Evolutionary conservation across 129 eudicot genomes (phyloP).

Genomic region (Flaveria robusta): DNA sequence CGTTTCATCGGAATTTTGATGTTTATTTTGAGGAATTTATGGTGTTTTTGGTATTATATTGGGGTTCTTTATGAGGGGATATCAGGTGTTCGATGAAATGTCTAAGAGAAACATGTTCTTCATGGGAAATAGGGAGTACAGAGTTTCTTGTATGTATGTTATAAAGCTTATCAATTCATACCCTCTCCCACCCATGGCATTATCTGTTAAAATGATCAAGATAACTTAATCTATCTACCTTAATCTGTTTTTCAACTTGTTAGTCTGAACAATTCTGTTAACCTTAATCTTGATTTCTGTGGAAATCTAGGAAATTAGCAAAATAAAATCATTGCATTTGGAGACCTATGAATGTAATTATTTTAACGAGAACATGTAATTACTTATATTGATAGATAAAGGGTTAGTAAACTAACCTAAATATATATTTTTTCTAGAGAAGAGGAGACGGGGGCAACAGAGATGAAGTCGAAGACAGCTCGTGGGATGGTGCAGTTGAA

Average conservation of each 20-base stretch:
- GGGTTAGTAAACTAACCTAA: neutral
- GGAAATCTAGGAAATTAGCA: neutral
- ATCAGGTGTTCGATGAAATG: conserved; percentile 27
- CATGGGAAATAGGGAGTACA: neutral
- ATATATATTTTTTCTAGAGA: conserved; percentile 32
- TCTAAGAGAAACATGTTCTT: conserved; percentile 20
- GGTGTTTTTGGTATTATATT: neutral
- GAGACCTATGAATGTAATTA: conserved; percentile 19
- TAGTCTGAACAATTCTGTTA: neutral
- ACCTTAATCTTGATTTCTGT: conserved; percentile 8
- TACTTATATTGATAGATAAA: neutral
- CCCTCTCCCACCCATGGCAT: too few species aligned
- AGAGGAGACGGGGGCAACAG: conserved; percentile 42
- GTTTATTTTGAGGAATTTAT: neutral
- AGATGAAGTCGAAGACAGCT: conserved; percentile 34
- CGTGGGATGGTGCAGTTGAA: conserved; percentile 54
- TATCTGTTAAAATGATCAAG: neutral
- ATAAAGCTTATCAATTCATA: neutral
- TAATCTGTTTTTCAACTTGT: neutral
- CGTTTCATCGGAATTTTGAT: conserved; percentile 3
- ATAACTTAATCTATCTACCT: neutral
- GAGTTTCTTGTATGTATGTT: neutral
- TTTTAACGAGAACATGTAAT: neutral
- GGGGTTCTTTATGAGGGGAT: neutral
- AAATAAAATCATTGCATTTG: neutral